Evolutionary conservation across 805 yeast genomes (phyloP), one percentile per base, ranked within the genome.

Genomic region (Yarrowia sp.): DNA sequence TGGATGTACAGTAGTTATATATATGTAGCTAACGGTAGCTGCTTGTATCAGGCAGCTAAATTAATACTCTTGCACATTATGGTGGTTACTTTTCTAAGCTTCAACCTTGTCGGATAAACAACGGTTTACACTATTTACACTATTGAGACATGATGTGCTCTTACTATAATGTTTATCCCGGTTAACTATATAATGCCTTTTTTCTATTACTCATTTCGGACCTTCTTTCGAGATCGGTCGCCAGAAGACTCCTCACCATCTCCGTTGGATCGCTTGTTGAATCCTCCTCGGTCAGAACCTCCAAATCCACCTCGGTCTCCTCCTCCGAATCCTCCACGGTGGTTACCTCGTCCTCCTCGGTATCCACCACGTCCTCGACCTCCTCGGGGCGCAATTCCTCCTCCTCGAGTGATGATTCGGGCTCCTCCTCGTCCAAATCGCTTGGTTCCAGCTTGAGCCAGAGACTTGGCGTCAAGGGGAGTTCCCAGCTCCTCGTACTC

Each of bases 391-490:
- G 6, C 35, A 31, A n/a, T 13, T 11, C 31, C 55, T 48, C 60
- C 60, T 2, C 45, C 60, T 39, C 60, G 44, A 38, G 44, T 22
- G 15, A 51, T 51, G 36, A 51, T 13, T 31, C 61, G 45, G 39
- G 61, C 61, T 31, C 61, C 61, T 31, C 61, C 61, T 55, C 61
- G 61, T 15, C 61, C 61, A 51, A 36, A 38, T n/a, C 58, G 43
- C 51, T 58, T 58, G 11, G 8, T 13, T 13, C 43, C 43, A 13
- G 64, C 51, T 8, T 8, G 22, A n/a, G 64, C 64, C 36, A 58
- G 51, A 14, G 64, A 43, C 43, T 58, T 58, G 14, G 64, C 39
- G 4, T 44, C 64, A n/a, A 58, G 51, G n/a, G 64, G 18, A 4
- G 18, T 43, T 14, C 64, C 64, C 2, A 43, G 64, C 43, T 58